Conservation (phyloP, 2,329 filamentous ascomycete species). For the Colletotrichum sp. region DNA sequence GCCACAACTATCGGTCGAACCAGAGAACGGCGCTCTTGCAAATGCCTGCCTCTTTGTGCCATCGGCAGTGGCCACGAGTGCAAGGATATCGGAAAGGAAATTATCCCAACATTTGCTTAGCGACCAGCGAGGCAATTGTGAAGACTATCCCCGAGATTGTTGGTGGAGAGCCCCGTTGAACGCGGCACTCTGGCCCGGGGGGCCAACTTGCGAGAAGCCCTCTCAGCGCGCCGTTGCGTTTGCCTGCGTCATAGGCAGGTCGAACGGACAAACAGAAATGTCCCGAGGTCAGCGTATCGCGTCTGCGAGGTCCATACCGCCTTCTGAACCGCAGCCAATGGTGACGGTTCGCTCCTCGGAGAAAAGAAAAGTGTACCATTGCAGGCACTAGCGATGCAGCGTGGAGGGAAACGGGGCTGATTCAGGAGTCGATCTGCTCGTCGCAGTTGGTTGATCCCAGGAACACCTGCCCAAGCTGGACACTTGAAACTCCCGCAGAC, state of each 20-base stretch:
- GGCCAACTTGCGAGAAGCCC: neutral
- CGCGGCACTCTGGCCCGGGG: neutral
- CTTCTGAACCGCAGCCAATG: neutral
- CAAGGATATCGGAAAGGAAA: constrained; percentile 15
- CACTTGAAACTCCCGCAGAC: neutral
- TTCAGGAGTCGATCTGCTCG: neutral
- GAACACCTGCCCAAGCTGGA: neutral
- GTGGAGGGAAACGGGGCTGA: neutral
- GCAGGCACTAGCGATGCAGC: neutral
- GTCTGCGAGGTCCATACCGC: neutral
- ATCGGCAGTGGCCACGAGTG: neutral
- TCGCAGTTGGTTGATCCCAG: neutral
- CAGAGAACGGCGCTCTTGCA: neutral
- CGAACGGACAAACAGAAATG: neutral
- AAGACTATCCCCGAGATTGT: constrained; percentile 19
- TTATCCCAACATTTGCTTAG: neutral
- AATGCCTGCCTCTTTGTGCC: neutral
- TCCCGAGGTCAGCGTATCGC: neutral
- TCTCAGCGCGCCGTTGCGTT: neutral
- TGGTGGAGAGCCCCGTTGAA: neutral
- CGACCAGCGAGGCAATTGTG: constrained; percentile 9
- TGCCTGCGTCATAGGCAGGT: neutral
- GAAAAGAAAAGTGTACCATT: neutral
- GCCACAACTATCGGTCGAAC: constrained; percentile 18
- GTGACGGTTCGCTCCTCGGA: neutral